Base-by-base conservation (phyloP, 371 early-diverging fungal genomes). In the Actinomucor elegans region DNA sequence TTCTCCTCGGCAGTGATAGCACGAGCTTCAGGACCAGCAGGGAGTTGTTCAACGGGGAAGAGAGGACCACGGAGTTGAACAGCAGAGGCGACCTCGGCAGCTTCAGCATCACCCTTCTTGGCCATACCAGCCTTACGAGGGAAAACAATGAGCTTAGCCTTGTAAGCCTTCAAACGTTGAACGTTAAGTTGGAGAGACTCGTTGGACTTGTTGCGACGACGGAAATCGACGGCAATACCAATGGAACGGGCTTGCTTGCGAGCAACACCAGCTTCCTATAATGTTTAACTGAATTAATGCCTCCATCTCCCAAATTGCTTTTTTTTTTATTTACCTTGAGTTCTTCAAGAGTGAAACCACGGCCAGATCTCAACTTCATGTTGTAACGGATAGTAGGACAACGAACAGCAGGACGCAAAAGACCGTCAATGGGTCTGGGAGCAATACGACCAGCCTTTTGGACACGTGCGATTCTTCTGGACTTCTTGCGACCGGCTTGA, bases 261-360 rank as follows among this genome's bases (percentile, higher is more conserved):
- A 62, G 85, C 77, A 74, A 99, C 76, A 61, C 98, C 98, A 65
- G 99, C 99, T 64, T 83, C 93, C 84, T 89, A 71, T 24, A 36
- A 5, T 34, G 7, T 35, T 9, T 8, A 37, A 5, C 8, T 29
- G 5, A 14, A n/a, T 6, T 21, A n/a, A 14, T 36, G 11, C 14
- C 47, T 15, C 32, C 10, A 23, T 49, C 29, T 40, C 12, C 37
- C 12, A n/a, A 40, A 17, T 14, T n/a, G n/a, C n/a, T n/a, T n/a
- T n/a, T n/a, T n/a, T n/a, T n/a, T n/a, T n/a, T n/a, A n/a, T 45
- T 56, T 79, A 92, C 92, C 94, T 97, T 92, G 60, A 98, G 88
- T 85, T 99, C 99, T 57, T 94, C 98, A 41, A 94, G 80, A 50
- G 99, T 97, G 89, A 99, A 99, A 59, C 99, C 99, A 71, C 97